These are phyloP conservation scores for Oryza meyeriana DNA, from an alignment of 176 grass and related monocot genomes.

Conservation along the genomic window DNA sequence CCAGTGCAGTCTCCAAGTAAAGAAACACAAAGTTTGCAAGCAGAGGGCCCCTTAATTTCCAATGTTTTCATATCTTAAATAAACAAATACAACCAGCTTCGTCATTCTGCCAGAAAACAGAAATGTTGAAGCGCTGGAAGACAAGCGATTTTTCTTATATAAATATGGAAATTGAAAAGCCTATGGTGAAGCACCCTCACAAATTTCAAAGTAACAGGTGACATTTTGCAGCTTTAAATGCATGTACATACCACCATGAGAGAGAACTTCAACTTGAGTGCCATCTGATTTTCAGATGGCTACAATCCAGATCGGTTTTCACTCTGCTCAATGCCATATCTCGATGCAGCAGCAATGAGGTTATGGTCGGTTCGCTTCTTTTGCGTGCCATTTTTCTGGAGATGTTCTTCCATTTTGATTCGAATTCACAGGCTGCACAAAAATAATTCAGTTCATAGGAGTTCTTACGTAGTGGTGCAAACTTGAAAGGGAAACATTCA, in stretches of 20 bases:
- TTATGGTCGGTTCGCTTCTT: constrained; percentile 36
- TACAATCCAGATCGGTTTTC: constrained; percentile 45
- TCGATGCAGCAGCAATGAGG: constrained; percentile 61
- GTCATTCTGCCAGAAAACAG: background rate
- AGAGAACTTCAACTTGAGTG: constrained; percentile 37
- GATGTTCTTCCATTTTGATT: constrained; percentile 82
- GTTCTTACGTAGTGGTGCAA: background rate
- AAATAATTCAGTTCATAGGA: background rate
- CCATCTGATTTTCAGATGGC: constrained; percentile 64
- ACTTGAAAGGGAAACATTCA: background rate
- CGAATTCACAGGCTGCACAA: constrained; percentile 57
- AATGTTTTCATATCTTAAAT: background rate
- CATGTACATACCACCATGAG: constrained; percentile 11
- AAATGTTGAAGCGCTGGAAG: background rate
- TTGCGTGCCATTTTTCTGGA: constrained; percentile 65
- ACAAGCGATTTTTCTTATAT: background rate
- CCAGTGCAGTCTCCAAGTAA: background rate
- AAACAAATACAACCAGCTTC: constrained; percentile 6
- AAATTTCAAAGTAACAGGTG: background rate
- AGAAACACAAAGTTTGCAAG: background rate
- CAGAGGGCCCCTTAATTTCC: background rate
- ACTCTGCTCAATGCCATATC: constrained; percentile 58
- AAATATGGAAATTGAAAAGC: background rate
- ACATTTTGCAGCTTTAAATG: background rate
- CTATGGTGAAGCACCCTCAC: background rate